These are phyloP conservation scores for Chaetomiaceae sp. DNA, from an alignment of 2,329 filamentous ascomycete species.

Conservation along the genomic window DNA sequence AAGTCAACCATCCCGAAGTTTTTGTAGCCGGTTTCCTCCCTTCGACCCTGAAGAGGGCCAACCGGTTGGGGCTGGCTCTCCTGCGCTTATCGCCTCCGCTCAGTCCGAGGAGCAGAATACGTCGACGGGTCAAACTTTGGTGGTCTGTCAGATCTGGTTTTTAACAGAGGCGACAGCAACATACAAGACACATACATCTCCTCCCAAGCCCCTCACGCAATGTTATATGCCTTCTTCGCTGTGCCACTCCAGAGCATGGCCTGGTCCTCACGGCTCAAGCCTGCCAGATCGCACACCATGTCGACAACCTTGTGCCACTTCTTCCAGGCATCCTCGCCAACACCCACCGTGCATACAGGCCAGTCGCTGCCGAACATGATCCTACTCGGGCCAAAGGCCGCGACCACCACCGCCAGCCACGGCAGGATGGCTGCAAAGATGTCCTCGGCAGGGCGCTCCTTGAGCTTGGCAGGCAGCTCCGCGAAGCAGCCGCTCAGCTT, in stretches of 20 bases:
- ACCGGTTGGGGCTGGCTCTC: slow-evolving; percentile 1
- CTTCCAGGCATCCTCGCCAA: slow-evolving; percentile 54
- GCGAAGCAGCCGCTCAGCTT: slow-evolving; percentile 86
- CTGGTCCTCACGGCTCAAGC: slow-evolving; percentile 54
- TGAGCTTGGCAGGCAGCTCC: slow-evolving; percentile 60
- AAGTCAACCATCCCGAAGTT: not conserved
- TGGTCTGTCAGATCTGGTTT: no score
- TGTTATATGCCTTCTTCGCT: slow-evolving; percentile 63
- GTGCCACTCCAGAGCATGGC: slow-evolving; percentile 66
- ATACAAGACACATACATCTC: no score
- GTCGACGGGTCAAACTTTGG: not conserved
- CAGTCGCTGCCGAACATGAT: slow-evolving; percentile 93
- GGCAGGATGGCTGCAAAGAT: slow-evolving; percentile 59
- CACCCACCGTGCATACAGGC: slow-evolving; percentile 76
- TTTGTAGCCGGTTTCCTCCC: slow-evolving; percentile 3
- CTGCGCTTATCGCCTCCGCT: no score
- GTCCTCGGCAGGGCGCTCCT: slow-evolving; percentile 42
- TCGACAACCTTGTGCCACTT: slow-evolving; percentile 71
- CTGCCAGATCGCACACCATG: slow-evolving; percentile 57
- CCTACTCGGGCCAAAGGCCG: slow-evolving; percentile 62
- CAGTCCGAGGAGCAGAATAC: no score
- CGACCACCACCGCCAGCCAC: slow-evolving; percentile 67
- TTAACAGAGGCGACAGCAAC: no score
- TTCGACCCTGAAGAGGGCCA: not conserved
- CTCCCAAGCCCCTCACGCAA: slow-evolving; percentile 27